Evolutionary conservation across 345 rosid genomes (phyloP).

Genomic region (Linum lewisii): DNA sequence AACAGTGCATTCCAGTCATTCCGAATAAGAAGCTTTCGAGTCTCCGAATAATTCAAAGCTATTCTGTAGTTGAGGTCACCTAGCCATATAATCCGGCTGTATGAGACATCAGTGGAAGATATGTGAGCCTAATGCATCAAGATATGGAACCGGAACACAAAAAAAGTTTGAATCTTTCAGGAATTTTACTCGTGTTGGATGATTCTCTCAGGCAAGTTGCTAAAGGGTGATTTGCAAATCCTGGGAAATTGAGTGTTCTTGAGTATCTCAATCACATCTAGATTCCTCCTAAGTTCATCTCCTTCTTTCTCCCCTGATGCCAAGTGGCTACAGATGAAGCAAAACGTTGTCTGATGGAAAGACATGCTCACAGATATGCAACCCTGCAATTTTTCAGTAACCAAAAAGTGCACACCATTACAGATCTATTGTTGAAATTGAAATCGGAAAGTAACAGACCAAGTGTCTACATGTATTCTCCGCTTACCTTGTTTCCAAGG

Average conservation of each 20-base stretch:
- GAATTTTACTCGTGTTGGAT: conserved; percentile 57
- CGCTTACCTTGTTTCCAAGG: conserved; percentile 82
- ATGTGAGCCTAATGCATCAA: not conserved
- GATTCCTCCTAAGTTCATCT: conserved; percentile 77
- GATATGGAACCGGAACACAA: not conserved
- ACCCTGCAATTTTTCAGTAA: conserved; percentile 43
- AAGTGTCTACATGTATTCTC: too few relatives aligned
- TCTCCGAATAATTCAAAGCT: conserved; percentile 70
- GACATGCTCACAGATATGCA: conserved; percentile 85
- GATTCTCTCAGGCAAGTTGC: conserved; percentile 57
- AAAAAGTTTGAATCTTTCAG: not conserved
- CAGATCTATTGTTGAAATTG: not conserved
- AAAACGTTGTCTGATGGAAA: conserved; percentile 74
- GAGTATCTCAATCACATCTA: conserved; percentile 68
- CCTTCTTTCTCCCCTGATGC: conserved; percentile 98
- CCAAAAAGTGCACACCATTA: not conserved
- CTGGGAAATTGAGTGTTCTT: conserved; percentile 71
- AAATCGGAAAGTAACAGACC: not conserved
- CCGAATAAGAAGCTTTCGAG: conserved; percentile 48
- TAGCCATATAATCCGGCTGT: conserved; percentile 78
- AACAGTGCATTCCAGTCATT: conserved; percentile 56
- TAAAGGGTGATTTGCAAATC: conserved; percentile 46
- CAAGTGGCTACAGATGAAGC: conserved; percentile 86
- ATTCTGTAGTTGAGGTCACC: conserved; percentile 95
- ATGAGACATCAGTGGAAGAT: conserved; percentile 3